Conservation (phyloP, 2,329 filamentous ascomycete species). For the Sporothrix pallida region DNA sequence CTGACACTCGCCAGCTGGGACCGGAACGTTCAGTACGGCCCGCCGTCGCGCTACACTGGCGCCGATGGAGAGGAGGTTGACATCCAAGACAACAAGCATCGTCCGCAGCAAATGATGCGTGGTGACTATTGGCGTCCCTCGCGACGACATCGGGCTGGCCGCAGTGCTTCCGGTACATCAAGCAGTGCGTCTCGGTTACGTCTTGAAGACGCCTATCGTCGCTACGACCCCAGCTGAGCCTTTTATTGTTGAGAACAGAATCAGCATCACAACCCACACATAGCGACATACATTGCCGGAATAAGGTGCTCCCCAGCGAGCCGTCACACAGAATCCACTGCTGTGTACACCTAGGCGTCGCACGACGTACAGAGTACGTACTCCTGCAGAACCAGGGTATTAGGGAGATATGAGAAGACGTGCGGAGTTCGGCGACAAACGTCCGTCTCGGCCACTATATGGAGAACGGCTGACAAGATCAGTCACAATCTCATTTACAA, state of each 20-base stretch:
- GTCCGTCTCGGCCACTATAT: neutral
- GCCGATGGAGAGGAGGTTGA: slow-evolving; percentile 4
- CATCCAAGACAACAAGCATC: neutral
- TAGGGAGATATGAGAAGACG: too few relatives aligned
- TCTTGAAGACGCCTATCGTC: slow-evolving; percentile 30
- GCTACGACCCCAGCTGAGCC: slow-evolving; percentile 34
- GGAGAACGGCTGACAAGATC: neutral
- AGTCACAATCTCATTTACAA: neutral
- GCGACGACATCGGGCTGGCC: neutral
- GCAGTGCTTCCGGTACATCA: neutral
- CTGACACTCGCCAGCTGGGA: slow-evolving; percentile 78
- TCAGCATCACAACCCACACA: neutral
- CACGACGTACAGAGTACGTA: neutral
- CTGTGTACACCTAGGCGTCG: neutral
- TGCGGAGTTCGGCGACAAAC: neutral
- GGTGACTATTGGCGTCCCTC: slow-evolving; percentile 29
- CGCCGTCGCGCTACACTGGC: neutral
- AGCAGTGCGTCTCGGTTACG: neutral
- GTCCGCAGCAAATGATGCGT: neutral
- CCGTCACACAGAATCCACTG: neutral
- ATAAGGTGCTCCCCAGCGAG: neutral
- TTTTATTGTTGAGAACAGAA: too few relatives aligned
- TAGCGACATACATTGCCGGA: neutral
- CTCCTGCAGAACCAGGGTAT: neutral
- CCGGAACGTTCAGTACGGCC: slow-evolving; percentile 71